A percentile compares a stretch with the other conserved stretches of the same genome.
These are phyloP conservation scores for Pyrenophora teres DNA, from an alignment of 2,329 filamentous ascomycete genomes.

Conservation along the genomic window DNA sequence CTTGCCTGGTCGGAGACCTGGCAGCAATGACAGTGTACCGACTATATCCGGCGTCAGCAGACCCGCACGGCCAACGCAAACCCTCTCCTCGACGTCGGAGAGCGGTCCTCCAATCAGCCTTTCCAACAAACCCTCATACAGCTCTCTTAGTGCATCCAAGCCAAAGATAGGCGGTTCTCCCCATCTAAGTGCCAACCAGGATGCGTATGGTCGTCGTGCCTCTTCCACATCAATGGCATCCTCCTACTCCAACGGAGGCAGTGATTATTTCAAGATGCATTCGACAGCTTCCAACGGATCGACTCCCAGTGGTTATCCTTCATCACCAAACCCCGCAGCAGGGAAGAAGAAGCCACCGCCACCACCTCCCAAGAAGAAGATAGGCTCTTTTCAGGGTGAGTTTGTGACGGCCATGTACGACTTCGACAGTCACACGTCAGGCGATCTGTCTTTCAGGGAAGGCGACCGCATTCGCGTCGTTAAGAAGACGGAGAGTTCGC, in stretches of 20 bases:
- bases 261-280: constrained; percentile 51
- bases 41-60: constrained; percentile 28
- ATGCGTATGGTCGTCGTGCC: constrained; percentile 36
- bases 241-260: constrained; percentile 34
- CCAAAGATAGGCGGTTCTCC: constrained; percentile 43
- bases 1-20: constrained; percentile 34
- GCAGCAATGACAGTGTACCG: constrained; percentile 45
- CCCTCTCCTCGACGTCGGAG: constrained; percentile 32
- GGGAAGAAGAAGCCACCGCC: constrained; percentile 76
- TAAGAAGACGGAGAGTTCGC: constrained; percentile 76
- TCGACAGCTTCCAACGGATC: constrained; percentile 45
- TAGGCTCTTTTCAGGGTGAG: constrained; percentile 55
- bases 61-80: constrained; percentile 34
- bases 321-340: constrained; percentile 50
- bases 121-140: constrained; percentile 42
- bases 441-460: constrained; percentile 75
- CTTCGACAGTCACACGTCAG: constrained; percentile 70
- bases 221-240: constrained; percentile 42
- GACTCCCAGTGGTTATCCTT: constrained; percentile 26
- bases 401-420: constrained; percentile 76
- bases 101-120: constrained; percentile 40
- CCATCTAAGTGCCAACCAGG: constrained; percentile 38
- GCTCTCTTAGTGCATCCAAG: constrained; percentile 40
- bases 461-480: constrained; percentile 78
- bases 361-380: constrained; percentile 68